Evolutionary conservation across 306 rosid species (phyloP), one percentile per base, ranked within the genome.

Genomic region (Aeschynomene evenia): DNA sequence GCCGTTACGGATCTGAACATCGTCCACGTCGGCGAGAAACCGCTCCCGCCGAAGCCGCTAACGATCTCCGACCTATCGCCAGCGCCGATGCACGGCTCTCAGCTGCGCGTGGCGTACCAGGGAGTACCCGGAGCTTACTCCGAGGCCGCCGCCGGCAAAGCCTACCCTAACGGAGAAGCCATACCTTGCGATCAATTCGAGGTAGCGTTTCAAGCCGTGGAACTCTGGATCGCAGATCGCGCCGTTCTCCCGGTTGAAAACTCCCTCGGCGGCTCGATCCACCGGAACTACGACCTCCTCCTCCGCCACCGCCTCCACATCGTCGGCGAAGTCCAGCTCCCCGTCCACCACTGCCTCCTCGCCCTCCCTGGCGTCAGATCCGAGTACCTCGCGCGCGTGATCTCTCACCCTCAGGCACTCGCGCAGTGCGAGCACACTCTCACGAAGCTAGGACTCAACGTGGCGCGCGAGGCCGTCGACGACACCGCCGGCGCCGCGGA

Each of bases 61-160:
- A 82, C 91, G 2, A 91, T 90, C 64, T 77, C 98, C 0, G 98
- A 94, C 63, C 85, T 90, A 24, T 78, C 96, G 0, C 98, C 98
- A 19, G 94, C 97, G 2, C 98, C 98, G 51, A 85, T 88, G 90
- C 98, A 94, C 80, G 98, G 98, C 21, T 80, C 96, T 8, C 80
- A 71, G 79, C 85, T 94, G 9, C 98, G 98, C 9, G 98, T 94
- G 33, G 98, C 98, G 0, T 94, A 94, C 68, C 98, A 94, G 57
- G 98, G 98, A 0, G 97, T 88, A 14, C 98, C 98, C 14, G 98
- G 98, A 0, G 98, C 98, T 0, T 94, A 94, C 79, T 94, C 98
- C 0, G 98, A 94, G 66, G 98, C 97, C 6, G 97, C 98, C 4
- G 98, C 98, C 21, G 96, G 95, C 0, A 90, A 94, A 45, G 98